Percentiles rank a stretch among this genome's conserved stretches.
Evolutionary conservation across 306 rosid genomes (phyloP).

Genomic region (Prunus campanulata): DNA sequence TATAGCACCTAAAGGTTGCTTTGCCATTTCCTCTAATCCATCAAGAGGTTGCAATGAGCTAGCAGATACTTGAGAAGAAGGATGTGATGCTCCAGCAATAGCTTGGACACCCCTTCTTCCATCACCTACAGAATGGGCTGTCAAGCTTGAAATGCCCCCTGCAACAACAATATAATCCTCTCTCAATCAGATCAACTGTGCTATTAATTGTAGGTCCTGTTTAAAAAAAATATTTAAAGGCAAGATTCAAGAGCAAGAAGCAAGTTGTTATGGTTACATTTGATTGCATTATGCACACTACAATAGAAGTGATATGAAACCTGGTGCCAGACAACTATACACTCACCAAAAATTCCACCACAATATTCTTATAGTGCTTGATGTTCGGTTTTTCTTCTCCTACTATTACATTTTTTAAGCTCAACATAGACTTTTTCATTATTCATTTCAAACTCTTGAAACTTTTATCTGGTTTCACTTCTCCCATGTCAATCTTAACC

Average conservation of each 20-base stretch:
- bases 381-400: neutral
- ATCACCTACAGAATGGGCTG: constrained; percentile 14
- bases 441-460: neutral
- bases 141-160: constrained; percentile 16
- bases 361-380: neutral
- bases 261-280: neutral
- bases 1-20: constrained; percentile 8
- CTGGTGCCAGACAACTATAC: neutral
- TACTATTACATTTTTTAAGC: neutral
- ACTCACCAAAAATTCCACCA: neutral
- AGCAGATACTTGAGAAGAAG: constrained; percentile 21
- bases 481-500: neutral
- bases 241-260: neutral
- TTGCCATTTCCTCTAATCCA: constrained; percentile 6
- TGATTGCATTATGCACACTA: neutral
- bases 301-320: neutral
- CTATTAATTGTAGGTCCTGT: neutral
- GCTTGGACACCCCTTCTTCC: constrained; percentile 27
- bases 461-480: neutral
- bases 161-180: neutral
- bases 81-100: constrained; percentile 14
- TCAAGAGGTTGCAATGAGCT: constrained; percentile 9
- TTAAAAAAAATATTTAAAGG: neutral
- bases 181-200: neutral
- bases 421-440: neutral